Base-by-base conservation (phyloP, 2,329 filamentous ascomycete species). In the Juglanconis sp. region DNA sequence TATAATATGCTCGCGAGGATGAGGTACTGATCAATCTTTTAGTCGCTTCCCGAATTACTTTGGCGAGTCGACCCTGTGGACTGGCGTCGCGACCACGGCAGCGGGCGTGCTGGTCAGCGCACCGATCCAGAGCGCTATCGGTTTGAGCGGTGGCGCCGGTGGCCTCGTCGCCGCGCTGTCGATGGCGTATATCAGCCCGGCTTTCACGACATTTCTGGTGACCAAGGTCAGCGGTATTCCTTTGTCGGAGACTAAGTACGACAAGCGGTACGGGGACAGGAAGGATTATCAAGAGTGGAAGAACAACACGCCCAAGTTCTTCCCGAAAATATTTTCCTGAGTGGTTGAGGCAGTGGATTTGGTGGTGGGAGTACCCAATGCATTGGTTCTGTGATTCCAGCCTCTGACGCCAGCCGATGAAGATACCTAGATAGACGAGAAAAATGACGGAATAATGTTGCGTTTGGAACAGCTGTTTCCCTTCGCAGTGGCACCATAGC, bases 231-330 rank as follows among this genome's bases (percentile, higher is more conserved):
- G 80, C 59, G 87, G 87, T 6, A 78, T 90, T 32, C 86, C 87
- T 4, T 65, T 90, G 71, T 89, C 85, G 65, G 87, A 90, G 76
- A 77, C 76, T 47, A 90, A 90, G 74, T 90, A 90, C 68, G 85
- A 90, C 71, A 79, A 84, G 72, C 76, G 76, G 56, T 90, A 84
- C 67, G 87, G 86, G 0, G 76, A 86, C 63, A 76, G 83, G 46
- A 81, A 84, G 72, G 87, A 89, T 63, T 89, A 90, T 68, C 80
- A 85, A 69, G 76, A 82, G 70, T 90, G 87, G 87, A 89, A 88
- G 78, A 75, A 78, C 72, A 82, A 85, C 67, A 89, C 85, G 17
- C 85, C 86, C 0, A 83, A 82, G 74, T 82, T 89, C 69, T 74
- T 89, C 62, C 86, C 87, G 0, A 87, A 85, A 72, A 65, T 88